phyloP scores from a whole-genome alignment of 2,329 filamentous ascomycete genomes.

The Aspergillus terreus region DNA sequence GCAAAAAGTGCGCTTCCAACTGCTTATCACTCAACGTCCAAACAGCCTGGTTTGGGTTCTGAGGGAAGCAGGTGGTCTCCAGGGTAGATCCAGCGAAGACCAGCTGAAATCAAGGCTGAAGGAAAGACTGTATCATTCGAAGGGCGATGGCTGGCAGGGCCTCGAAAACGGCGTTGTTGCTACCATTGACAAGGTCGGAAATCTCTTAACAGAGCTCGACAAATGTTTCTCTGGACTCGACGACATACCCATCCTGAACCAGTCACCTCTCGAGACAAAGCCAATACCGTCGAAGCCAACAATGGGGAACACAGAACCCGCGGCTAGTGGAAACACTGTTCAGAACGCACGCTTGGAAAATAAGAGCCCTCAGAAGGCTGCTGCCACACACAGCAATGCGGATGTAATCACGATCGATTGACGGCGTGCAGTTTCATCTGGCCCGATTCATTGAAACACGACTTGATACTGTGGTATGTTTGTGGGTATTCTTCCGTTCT shows the following conservation, averaged over 20 bases:
- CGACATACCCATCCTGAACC: not conserved
- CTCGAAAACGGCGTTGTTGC: constrained; percentile 37
- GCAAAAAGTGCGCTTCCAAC: constrained; percentile 29
- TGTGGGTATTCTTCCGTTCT: too few species aligned
- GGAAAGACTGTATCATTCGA: constrained; percentile 33
- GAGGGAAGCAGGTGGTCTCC: constrained; percentile 22
- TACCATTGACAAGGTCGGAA: constrained; percentile 27
- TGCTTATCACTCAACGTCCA: constrained; percentile 25
- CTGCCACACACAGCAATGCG: constrained; percentile 12
- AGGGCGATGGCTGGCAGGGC: constrained; percentile 39
- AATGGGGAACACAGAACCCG: not conserved
- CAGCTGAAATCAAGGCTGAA: constrained; percentile 22
- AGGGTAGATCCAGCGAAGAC: constrained; percentile 14
- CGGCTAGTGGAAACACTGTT: not conserved
- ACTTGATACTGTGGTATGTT: too few species aligned
- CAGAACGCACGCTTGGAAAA: not conserved
- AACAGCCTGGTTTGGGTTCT: constrained; percentile 34
- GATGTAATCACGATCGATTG: constrained; percentile 39
- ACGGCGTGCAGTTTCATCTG: not conserved
- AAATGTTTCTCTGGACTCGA: constrained; percentile 19
- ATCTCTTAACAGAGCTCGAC: constrained; percentile 31
- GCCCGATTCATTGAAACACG: not conserved
- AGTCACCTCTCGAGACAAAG: not conserved
- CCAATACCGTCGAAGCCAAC: not conserved
- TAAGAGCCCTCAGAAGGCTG: constrained; percentile 2